phyloP scores from a whole-genome alignment of 495 filamentous ascomycete genomes.

The Amniculicola lignicola region DNA sequence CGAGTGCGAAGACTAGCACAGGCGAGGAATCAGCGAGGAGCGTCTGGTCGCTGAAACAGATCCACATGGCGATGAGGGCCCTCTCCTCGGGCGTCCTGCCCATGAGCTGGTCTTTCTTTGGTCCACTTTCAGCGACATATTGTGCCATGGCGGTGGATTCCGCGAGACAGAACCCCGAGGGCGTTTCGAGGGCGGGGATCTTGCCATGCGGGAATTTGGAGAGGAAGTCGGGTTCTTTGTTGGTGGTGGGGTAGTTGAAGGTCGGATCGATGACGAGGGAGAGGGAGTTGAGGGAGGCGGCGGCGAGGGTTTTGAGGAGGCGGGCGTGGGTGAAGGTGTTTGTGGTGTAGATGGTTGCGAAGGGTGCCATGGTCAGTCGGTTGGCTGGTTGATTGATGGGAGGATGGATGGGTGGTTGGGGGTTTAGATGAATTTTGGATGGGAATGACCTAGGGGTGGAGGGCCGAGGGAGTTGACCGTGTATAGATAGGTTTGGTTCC shows the following conservation, averaged over 20 bases:
- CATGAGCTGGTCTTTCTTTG: conserved; percentile 50
- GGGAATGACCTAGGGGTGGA: too few species aligned
- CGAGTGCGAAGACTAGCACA: conserved; percentile 42
- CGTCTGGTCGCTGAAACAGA: conserved; percentile 49
- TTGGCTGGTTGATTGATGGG: background rate
- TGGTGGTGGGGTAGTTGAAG: conserved; percentile 47
- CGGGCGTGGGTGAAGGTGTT: conserved; percentile 13
- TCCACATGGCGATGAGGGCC: conserved; percentile 53
- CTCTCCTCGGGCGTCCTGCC: conserved; percentile 48
- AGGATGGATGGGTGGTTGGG: background rate
- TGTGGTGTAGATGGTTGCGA: conserved; percentile 26
- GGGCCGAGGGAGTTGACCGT: too few species aligned
- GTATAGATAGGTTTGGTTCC: too few species aligned
- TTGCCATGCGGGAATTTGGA: conserved; percentile 63
- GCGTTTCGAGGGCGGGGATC: conserved; percentile 55
- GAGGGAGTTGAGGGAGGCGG: conserved; percentile 54
- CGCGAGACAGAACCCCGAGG: conserved; percentile 52
- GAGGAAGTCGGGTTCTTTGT: conserved; percentile 51
- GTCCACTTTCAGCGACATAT: conserved; percentile 54
- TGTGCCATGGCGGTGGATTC: conserved; percentile 56
- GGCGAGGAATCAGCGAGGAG: conserved; percentile 38
- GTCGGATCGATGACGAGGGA: conserved; percentile 42
- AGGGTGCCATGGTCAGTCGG: conserved; percentile 10
- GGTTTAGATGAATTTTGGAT: background rate
- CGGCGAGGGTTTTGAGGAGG: conserved; percentile 47